A percentile compares a stretch with the other conserved stretches of the same genome.
phyloP scores from a whole-genome alignment of 768 basidiomycete species.

The Boletus barrowsii region DNA sequence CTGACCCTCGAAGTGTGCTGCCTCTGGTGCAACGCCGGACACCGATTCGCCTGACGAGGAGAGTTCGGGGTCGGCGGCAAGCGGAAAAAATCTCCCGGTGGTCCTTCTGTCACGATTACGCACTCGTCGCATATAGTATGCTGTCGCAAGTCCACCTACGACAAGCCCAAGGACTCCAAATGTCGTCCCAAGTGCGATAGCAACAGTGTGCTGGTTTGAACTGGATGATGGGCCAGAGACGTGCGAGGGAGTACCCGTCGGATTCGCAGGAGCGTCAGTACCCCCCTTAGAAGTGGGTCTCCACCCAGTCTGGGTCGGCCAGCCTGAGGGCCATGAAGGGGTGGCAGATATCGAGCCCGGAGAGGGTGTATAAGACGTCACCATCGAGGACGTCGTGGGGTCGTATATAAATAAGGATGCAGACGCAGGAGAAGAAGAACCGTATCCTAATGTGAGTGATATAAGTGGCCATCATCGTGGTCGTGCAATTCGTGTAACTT shows the following conservation, averaged over 20 bases:
- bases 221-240: constrained; percentile 10
- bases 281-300: constrained; percentile 7
- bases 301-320: constrained; percentile 32
- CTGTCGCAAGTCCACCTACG: constrained; percentile 37
- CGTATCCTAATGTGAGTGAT: constrained; percentile 28
- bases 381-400: constrained; percentile 35
- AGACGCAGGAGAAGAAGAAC: constrained; percentile 40
- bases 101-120: constrained; percentile 4
- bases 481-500: constrained; percentile 25
- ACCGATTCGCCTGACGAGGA: constrained; percentile 7
- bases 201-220: constrained; percentile 32
- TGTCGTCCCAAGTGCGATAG: constrained; percentile 59
- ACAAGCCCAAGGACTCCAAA: constrained; percentile 60
- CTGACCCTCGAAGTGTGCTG: constrained; percentile 1
- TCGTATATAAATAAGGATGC: constrained; percentile 55
- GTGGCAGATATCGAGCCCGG: constrained; percentile 27
- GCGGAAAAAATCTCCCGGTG: constrained; percentile 15
- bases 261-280: constrained; percentile 1
- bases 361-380: constrained; percentile 37
- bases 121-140: constrained; percentile 45
- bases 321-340: constrained; percentile 32
- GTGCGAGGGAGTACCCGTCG: constrained; percentile 15
- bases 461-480: constrained; percentile 1
- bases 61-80: constrained; percentile 20
- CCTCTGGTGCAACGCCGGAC: constrained; percentile 5